Conservation (phyloP, 2,329 filamentous ascomycete genomes). For the Arthrinium phaeospermum region DNA sequence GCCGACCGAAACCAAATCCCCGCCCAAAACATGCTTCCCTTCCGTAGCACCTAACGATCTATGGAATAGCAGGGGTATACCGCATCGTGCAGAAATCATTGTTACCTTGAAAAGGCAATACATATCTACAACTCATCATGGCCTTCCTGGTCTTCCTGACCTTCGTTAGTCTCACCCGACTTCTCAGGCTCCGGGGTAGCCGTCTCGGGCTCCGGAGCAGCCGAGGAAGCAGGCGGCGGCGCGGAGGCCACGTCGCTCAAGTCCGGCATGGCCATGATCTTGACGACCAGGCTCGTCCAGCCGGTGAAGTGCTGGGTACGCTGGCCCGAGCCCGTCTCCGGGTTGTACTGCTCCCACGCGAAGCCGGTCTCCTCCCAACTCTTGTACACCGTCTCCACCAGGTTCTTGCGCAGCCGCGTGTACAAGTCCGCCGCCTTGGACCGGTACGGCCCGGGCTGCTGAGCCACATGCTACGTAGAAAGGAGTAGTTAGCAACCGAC, state of each 20-base stretch:
- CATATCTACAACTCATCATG: constrained; percentile 17
- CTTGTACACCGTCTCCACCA: constrained; percentile 87
- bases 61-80: not conserved
- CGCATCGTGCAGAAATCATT: not conserved
- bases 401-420: constrained; percentile 75
- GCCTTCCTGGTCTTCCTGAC: not conserved
- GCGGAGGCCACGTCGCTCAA: constrained; percentile 38
- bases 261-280: constrained; percentile 95
- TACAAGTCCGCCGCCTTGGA: constrained; percentile 76
- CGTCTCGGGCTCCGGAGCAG: not conserved
- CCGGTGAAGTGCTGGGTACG: constrained; percentile 97
- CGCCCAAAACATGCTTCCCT: not conserved
- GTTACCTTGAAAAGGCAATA: not conserved
- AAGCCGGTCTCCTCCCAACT: constrained; percentile 93
- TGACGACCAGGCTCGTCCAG: constrained; percentile 98
- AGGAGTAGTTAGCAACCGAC: constrained; percentile 23
- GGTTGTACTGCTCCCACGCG: constrained; percentile 98
- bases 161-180: not conserved
- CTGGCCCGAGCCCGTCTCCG: constrained; percentile 90
- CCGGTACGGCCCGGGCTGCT: constrained; percentile 69
- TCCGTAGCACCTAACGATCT: not conserved
- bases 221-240: not conserved
- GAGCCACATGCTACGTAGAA: constrained; percentile 65
- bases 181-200: not conserved
- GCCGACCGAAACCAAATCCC: not conserved